These are phyloP conservation scores for Dactylonectria estremocensis DNA, from an alignment of 2,329 filamentous ascomycete species.

Conservation along the genomic window DNA sequence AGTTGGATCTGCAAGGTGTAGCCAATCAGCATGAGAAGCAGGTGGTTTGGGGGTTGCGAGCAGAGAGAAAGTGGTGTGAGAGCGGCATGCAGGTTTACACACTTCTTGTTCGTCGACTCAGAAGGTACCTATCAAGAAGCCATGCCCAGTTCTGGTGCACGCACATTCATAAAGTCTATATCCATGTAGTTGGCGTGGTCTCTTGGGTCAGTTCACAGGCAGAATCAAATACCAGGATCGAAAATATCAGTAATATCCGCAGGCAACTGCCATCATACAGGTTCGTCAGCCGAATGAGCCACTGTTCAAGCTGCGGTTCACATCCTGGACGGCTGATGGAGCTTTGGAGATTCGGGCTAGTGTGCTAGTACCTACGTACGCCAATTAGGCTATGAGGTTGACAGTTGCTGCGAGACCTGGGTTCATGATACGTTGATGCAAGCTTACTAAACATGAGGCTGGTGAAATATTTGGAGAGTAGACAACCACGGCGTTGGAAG, in stretches of 20 bases:
- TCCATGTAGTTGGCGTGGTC: not conserved
- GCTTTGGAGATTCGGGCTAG: not conserved
- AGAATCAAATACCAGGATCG: not conserved
- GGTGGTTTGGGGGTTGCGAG: slow-evolving; percentile 1
- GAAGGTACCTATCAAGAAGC: not conserved
- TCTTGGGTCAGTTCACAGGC: not conserved
- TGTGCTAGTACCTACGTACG: not conserved
- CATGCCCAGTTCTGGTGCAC: not conserved
- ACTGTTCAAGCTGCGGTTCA: not conserved
- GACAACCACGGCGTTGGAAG: not conserved
- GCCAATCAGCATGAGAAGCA: not conserved
- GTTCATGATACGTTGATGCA: not conserved
- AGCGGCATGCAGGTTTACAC: not conserved
- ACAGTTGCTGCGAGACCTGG: not conserved
- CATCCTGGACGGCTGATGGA: not conserved
- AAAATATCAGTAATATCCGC: not conserved
- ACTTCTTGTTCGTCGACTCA: not conserved
- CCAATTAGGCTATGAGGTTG: not conserved
- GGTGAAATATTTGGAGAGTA: not conserved
- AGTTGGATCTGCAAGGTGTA: slow-evolving; percentile 4
- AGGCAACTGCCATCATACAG: not conserved
- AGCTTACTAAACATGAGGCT: not conserved
- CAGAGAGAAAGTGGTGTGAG: not conserved
- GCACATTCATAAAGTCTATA: not conserved
- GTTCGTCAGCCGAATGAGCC: not conserved